A percentile compares a stretch with the other conserved stretches of the same genome.
These are phyloP conservation scores for Pholiota molesta DNA, from an alignment of 768 basidiomycete species.

Conservation along the genomic window DNA sequence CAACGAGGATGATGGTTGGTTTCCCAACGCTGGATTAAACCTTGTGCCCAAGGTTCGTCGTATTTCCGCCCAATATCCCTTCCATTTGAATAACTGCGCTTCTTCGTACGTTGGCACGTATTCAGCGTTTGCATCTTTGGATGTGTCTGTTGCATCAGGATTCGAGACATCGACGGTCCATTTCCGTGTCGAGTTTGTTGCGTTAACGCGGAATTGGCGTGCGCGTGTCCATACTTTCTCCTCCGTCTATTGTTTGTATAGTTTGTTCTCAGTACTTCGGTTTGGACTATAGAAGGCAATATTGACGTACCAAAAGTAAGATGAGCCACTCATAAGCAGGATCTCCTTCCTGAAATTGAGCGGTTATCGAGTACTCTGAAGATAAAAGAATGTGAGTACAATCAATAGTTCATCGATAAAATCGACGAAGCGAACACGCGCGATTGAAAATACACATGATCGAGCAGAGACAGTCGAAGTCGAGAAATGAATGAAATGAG, in stretches of 20 bases:
- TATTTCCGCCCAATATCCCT: slow-evolving; percentile 46
- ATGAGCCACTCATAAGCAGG: slow-evolving; percentile 47
- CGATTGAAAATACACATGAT: no score
- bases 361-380: slow-evolving; percentile 41
- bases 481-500: no score
- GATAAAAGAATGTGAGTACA: not conserved
- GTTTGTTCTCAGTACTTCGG: not conserved
- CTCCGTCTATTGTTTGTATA: slow-evolving; percentile 34
- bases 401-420: not conserved
- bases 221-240: slow-evolving; percentile 45
- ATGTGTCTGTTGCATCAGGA: slow-evolving; percentile 1
- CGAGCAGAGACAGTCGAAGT: no score
- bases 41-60: slow-evolving; percentile 21
- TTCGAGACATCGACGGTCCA: slow-evolving; percentile 36
- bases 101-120: slow-evolving; percentile 44
- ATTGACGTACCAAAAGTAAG: slow-evolving; percentile 35
- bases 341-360: slow-evolving; percentile 41
- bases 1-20: slow-evolving; percentile 21
- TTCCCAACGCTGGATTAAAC: slow-evolving; percentile 13
- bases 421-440: no score
- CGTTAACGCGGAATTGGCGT: slow-evolving; percentile 43
- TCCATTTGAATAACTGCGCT: slow-evolving; percentile 48
- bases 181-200: slow-evolving; percentile 41
- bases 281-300: not conserved
- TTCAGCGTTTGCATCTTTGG: slow-evolving; percentile 36